A percentile compares a stretch with the other conserved stretches of the same genome.
phyloP scores from a whole-genome alignment of 208 protist species.

The Trypanosoma lewisi region DNA sequence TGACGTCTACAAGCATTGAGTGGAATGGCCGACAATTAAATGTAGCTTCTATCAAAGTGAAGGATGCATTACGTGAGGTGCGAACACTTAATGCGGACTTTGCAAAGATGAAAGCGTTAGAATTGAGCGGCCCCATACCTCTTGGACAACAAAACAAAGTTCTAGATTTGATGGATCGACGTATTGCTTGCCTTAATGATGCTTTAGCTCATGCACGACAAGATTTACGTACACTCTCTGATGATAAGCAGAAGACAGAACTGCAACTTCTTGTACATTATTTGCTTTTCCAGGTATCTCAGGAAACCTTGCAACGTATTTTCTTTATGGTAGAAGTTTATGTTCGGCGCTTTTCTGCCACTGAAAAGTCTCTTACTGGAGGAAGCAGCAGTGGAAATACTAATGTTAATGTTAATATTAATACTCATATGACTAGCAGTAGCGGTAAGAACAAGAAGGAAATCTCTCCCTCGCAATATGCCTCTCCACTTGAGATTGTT shows the following conservation, averaged over 20 bases:
- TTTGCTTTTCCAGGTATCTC: conserved; percentile 70
- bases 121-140: conserved; percentile 36
- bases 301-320: conserved; percentile 66
- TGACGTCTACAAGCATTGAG: conserved; percentile 39
- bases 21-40: conserved; percentile 75
- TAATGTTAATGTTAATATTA: not conserved
- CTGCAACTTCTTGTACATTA: conserved; percentile 80
- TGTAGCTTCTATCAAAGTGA: conserved; percentile 72
- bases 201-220: conserved; percentile 72
- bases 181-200: conserved; percentile 81
- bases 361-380: conserved; percentile 45
- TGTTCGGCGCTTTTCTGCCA: conserved; percentile 66
- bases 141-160: conserved; percentile 66
- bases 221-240: conserved; percentile 53
- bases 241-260: conserved; percentile 47
- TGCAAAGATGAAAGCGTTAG: conserved; percentile 44
- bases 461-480: conserved; percentile 63
- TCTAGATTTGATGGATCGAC: conserved; percentile 80
- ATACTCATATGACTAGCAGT: not conserved
- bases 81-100: conserved; percentile 51
- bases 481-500: conserved; percentile 80
- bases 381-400: not conserved
- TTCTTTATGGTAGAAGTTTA: conserved; percentile 75
- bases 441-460: conserved; percentile 32
- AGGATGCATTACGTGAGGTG: conserved; percentile 78